A percentile compares a stretch with the other conserved stretches of the same genome.
Conservation (phyloP, 2,329 filamentous ascomycete genomes). For the Calonectria montana region DNA sequence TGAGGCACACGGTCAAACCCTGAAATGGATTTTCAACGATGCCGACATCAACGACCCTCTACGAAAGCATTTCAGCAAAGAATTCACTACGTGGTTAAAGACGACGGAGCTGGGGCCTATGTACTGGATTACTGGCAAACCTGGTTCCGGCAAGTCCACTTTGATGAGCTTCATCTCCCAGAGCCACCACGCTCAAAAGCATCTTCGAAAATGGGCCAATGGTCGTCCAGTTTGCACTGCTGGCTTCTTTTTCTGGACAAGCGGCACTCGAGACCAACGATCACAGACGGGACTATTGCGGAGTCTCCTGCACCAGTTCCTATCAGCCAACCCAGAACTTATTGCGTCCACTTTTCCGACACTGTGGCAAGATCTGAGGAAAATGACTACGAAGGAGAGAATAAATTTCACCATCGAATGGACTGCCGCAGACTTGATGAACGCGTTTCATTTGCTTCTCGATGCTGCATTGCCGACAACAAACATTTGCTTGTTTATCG, state of each 20-base stretch:
- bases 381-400: conserved; percentile 46
- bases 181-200: conserved; percentile 28
- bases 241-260: conserved; percentile 60
- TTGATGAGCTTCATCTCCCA: conserved; percentile 54
- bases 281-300: conserved; percentile 51
- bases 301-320: conserved; percentile 50
- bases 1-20: conserved; percentile 46
- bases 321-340: conserved; percentile 39
- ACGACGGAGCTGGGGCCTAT: conserved; percentile 34
- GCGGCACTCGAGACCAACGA: conserved; percentile 51
- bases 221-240: conserved; percentile 45
- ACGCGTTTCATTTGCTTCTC: conserved; percentile 38
- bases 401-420: conserved; percentile 45
- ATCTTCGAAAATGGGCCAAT: conserved; percentile 42
- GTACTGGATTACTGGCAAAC: conserved; percentile 55
- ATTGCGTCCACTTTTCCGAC: conserved; percentile 42
- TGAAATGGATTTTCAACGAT: conserved; percentile 51
- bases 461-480: conserved; percentile 29
- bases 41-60: background rate
- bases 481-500: conserved; percentile 46
- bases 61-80: conserved; percentile 16
- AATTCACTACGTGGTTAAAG: conserved; percentile 44
- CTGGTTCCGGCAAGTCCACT: conserved; percentile 60
- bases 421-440: conserved; percentile 44
- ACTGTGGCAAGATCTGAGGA: conserved; percentile 42